Conservation (phyloP, 257 asterid species). For the Scutellaria galericulata region DNA sequence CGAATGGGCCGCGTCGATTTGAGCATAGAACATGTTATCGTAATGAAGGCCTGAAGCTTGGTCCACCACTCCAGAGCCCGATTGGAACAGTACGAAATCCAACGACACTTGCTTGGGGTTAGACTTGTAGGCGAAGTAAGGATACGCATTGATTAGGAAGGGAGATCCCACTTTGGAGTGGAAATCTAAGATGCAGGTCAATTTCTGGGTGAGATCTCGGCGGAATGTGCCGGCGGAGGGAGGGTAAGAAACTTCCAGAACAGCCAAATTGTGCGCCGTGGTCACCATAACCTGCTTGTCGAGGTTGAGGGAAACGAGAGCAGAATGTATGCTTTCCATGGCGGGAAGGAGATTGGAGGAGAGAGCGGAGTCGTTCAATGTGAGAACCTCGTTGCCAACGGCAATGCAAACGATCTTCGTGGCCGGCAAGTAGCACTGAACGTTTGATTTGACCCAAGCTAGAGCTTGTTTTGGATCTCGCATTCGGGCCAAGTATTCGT, state of each 20-base stretch:
- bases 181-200: slow-evolving; percentile 64
- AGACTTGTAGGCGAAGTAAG: slow-evolving; percentile 77
- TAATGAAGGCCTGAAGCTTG: slow-evolving; percentile 59
- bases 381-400: slow-evolving; percentile 82
- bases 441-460: slow-evolving; percentile 71
- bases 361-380: slow-evolving; percentile 61
- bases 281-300: slow-evolving; percentile 67
- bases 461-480: slow-evolving; percentile 63
- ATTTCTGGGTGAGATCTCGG: slow-evolving; percentile 47
- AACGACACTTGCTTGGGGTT: slow-evolving; percentile 64
- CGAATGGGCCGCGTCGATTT: slow-evolving; percentile 78
- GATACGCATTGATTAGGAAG: slow-evolving; percentile 76
- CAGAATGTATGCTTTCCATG: slow-evolving; percentile 67
- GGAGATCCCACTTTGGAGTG: slow-evolving; percentile 70
- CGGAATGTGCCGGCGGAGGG: slow-evolving; percentile 83
- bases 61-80: slow-evolving; percentile 56
- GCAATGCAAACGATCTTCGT: slow-evolving; percentile 76
- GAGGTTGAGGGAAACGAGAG: slow-evolving; percentile 62
- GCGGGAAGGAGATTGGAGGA: slow-evolving; percentile 72
- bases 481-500: slow-evolving; percentile 58
- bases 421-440: slow-evolving; percentile 62
- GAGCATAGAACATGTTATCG: slow-evolving; percentile 82
- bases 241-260: slow-evolving; percentile 74
- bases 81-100: slow-evolving; percentile 67
- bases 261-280: slow-evolving; percentile 76